phyloP scores from a whole-genome alignment of 2,329 filamentous ascomycete species.

The Coniochaeta hoffmannii region DNA sequence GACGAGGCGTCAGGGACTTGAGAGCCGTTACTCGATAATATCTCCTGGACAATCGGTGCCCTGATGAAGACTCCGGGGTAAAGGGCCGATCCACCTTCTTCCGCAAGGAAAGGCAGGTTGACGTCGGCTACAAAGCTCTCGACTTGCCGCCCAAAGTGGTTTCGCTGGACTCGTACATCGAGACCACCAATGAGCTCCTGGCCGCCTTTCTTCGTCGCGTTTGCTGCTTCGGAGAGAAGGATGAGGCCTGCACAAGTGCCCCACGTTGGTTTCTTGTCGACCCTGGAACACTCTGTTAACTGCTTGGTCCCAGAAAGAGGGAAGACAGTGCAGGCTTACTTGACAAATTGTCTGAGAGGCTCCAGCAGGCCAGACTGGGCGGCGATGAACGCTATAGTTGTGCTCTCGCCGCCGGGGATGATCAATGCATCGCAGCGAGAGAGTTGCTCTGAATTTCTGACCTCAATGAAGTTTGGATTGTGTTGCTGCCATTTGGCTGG shows the following conservation, averaged over 20 bases:
- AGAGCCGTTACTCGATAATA: constrained; percentile 43
- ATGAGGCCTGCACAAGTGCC: constrained; percentile 95
- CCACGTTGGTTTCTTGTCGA: constrained; percentile 77
- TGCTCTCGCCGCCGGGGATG: constrained; percentile 91
- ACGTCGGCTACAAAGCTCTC: constrained; percentile 82
- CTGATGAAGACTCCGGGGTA: constrained; percentile 90
- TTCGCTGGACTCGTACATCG: constrained; percentile 83
- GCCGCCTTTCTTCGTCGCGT: constrained; percentile 80
- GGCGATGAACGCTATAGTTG: constrained; percentile 84
- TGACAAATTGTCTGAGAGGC: constrained; percentile 82
- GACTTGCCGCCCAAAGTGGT: constrained; percentile 89
- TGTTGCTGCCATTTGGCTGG: neutral
- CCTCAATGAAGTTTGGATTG: constrained; percentile 62
- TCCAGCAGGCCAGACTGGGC: constrained; percentile 74
- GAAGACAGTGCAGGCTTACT: constrained; percentile 45
- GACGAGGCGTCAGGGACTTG: constrained; percentile 16
- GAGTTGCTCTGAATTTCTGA: constrained; percentile 69
- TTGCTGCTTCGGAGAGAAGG: constrained; percentile 79
- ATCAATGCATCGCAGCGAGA: constrained; percentile 72
- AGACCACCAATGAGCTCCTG: constrained; percentile 91
- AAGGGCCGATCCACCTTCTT: constrained; percentile 26
- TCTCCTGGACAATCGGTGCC: constrained; percentile 82
- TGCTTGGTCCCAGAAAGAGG: neutral
- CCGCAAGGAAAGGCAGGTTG: constrained; percentile 60
- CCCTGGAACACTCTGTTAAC: constrained; percentile 34